Evolutionary conservation across 2,329 filamentous ascomycete species (phyloP), one percentile per base, ranked within the genome.

Genomic region (Sarocladium oryzae): DNA sequence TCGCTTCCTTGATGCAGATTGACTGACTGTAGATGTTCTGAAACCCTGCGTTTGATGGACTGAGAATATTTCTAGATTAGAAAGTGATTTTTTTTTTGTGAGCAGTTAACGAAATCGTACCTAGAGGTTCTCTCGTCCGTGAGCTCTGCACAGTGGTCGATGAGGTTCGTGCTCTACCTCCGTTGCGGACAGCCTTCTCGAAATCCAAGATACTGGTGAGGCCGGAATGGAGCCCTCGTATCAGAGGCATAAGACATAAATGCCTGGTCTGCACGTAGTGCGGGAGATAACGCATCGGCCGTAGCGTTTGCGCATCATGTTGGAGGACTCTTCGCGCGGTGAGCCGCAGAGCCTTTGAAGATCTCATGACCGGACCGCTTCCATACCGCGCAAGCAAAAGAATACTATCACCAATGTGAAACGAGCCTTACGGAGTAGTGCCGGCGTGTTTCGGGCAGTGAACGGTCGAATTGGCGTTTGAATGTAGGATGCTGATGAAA

Each of bases 241-340:
- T 48, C 43, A 48, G n/a, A 6, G 43, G 43, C 43, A 48, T 48
- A 24, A 48, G 43, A 15, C 43, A 48, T 9, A 48, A 48, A 5
- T n/a, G 15, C 16, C 43, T 48, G 16, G 24, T 48, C 43, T 48
- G 43, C 26, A 33, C 28, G 15, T 48, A 15, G 8, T 23, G 43
- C 10, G 43, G 43, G 8, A 30, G 28, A 18, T 48, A 48, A 18
- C 15, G 21, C 24, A 48, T 16, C 15, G 43, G 43, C 4, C 43
- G 26, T 9, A 6, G 28, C 4, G 26, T 15, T 8, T 32, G 43
- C 15, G 43, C 13, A 4, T 23, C 43, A 6, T 9, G 21, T 20
- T 15, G 5, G 11, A 48, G 24, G 16, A n/a, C 43, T 15, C 28
- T 33, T 48, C 43, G 43, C 43, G 28, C 43, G 26, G 28, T 26